These are phyloP conservation scores for Monosporascus sp. DNA, from an alignment of 2,329 filamentous ascomycete species.

Conservation along the genomic window DNA sequence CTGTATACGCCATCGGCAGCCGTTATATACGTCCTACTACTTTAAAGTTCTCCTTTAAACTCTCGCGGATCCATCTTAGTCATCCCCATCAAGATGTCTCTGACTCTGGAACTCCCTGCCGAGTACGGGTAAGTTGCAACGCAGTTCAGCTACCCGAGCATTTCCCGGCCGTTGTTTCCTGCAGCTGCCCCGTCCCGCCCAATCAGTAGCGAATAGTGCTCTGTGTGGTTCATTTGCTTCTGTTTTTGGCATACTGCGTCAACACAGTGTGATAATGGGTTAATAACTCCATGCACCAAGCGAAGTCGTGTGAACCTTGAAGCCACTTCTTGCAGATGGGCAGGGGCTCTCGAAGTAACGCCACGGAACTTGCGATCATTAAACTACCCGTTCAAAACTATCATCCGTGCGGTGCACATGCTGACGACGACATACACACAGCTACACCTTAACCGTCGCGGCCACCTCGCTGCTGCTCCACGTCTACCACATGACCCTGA, in stretches of 20 bases:
- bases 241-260: too few species aligned
- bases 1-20: too few species aligned
- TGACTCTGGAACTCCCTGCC: conserved; percentile 38
- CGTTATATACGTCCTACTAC: too few species aligned
- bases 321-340: neutral
- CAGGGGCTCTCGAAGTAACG: too few species aligned
- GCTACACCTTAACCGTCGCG: conserved; percentile 57
- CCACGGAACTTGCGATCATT: neutral
- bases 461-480: conserved; percentile 55
- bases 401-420: neutral
- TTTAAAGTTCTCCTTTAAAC: neutral
- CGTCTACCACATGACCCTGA: conserved; percentile 44
- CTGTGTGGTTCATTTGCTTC: neutral
- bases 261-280: too few species aligned
- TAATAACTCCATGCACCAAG: neutral
- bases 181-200: neutral
- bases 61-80: neutral
- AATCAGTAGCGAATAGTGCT: neutral
- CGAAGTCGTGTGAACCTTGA: neutral
- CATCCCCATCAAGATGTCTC: conserved; percentile 30
- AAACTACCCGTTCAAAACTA: neutral
- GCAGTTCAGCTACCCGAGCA: neutral
- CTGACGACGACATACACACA: conserved; percentile 23
- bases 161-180: neutral
- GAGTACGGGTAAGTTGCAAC: conserved; percentile 43